A percentile compares a stretch with the other conserved stretches of the same genome.
These are phyloP conservation scores for Pseudocercospora ulei DNA, from an alignment of 2,329 filamentous ascomycete genomes.

Conservation along the genomic window DNA sequence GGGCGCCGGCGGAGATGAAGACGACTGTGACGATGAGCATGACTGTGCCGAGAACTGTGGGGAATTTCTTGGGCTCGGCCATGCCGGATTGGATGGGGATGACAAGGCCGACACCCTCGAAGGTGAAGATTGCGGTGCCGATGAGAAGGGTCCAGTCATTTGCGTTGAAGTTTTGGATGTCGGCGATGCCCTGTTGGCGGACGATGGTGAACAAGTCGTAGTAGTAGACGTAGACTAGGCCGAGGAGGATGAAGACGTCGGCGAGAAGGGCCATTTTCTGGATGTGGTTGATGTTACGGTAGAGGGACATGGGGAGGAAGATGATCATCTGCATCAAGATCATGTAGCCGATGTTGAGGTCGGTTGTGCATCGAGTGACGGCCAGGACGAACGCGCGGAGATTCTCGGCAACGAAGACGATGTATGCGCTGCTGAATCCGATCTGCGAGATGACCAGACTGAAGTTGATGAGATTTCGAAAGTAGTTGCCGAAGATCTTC, in stretches of 20 bases:
- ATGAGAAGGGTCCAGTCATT: slow-evolving; percentile 96
- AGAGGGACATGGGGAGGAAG: slow-evolving; percentile 85
- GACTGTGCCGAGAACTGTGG: slow-evolving; percentile 72
- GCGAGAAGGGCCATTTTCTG: slow-evolving; percentile 89
- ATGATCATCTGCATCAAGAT: slow-evolving; percentile 92
- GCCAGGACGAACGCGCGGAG: slow-evolving; percentile 89
- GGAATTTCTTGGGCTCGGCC: slow-evolving; percentile 83
- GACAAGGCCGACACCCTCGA: slow-evolving; percentile 93
- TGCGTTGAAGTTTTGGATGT: slow-evolving; percentile 83
- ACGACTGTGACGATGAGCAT: slow-evolving; percentile 93
- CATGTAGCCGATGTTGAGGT: slow-evolving; percentile 77
- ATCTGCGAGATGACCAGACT: slow-evolving; percentile 95
- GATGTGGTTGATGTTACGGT: slow-evolving; percentile 94
- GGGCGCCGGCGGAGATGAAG: slow-evolving; percentile 80
- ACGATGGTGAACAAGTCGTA: slow-evolving; percentile 82
- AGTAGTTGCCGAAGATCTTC: slow-evolving; percentile 78
- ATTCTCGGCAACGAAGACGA: slow-evolving; percentile 93
- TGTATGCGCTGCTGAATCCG: slow-evolving; percentile 89
- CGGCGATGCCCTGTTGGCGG: slow-evolving; percentile 60
- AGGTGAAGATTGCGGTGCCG: slow-evolving; percentile 96
- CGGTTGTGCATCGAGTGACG: slow-evolving; percentile 74
- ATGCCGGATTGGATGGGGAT: slow-evolving; percentile 98
- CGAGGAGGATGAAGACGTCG: slow-evolving; percentile 86
- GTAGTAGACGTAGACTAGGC: slow-evolving; percentile 88
- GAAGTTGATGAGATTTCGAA: slow-evolving; percentile 74